A percentile compares a stretch with the other conserved stretches of the same genome.
These are phyloP conservation scores for Coemansia sp. DNA, from an alignment of 192 early-diverging fungal genomes.

Conservation along the genomic window DNA sequence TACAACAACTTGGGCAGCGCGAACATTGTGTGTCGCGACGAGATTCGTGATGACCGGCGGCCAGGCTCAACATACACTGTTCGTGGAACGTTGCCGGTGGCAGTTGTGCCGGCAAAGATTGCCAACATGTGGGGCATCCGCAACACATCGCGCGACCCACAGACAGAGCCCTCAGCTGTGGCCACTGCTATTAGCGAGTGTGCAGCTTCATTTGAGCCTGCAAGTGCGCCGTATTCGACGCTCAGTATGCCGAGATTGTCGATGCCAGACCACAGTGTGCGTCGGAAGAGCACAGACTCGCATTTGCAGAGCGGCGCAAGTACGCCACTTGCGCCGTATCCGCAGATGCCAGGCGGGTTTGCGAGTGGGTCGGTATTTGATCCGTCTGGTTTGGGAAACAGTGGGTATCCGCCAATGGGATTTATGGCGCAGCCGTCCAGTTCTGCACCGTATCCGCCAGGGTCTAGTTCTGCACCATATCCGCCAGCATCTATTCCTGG, in stretches of 20 bases:
- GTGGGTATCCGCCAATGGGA: neutral
- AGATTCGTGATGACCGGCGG: neutral
- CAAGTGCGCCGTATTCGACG: neutral
- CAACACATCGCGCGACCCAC: slow-evolving; percentile 12
- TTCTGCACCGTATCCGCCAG: neutral
- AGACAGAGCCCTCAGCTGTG: neutral
- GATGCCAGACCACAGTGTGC: neutral
- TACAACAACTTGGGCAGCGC: slow-evolving; percentile 13
- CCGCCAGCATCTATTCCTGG: no score
- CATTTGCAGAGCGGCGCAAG: neutral
- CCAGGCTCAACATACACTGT: slow-evolving; percentile 5
- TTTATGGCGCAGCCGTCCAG: neutral
- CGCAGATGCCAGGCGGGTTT: neutral
- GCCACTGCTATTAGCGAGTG: neutral
- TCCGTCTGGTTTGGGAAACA: neutral
- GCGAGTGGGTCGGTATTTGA: neutral
- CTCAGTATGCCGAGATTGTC: neutral
- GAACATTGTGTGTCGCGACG: slow-evolving; percentile 42
- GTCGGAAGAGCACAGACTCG: neutral
- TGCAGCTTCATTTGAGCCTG: neutral
- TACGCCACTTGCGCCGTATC: neutral
- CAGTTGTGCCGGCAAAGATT: slow-evolving; percentile 21
- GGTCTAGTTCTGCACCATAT: neutral
- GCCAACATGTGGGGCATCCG: slow-evolving; percentile 35
- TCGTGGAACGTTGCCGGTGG: slow-evolving; percentile 38